Conservation (phyloP, 345 rosid species). For the Pseudoturritis turrita region DNA sequence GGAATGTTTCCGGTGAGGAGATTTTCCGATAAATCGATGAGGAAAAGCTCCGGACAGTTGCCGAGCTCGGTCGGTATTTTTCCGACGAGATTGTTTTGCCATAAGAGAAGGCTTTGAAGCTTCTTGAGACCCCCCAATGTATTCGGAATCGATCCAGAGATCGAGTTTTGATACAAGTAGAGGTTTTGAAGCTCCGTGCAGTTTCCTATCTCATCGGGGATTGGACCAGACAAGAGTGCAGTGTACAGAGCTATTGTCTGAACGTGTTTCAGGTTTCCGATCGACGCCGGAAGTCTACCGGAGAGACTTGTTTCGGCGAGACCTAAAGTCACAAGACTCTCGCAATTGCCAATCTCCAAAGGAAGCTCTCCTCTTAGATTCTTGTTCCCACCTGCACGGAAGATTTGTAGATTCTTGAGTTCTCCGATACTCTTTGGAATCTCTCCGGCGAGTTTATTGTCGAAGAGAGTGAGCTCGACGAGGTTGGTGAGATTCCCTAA, state of each 20-base stretch:
- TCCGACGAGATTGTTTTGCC: constrained; percentile 93
- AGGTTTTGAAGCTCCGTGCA: constrained; percentile 83
- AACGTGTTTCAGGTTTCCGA: constrained; percentile 63
- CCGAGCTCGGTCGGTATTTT: constrained; percentile 69
- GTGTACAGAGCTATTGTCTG: constrained; percentile 84
- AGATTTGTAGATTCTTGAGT: constrained; percentile 47
- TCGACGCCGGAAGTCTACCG: constrained; percentile 65
- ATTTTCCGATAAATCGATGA: constrained; percentile 75
- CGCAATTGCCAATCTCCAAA: constrained; percentile 85
- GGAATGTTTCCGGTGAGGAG: constrained; percentile 81
- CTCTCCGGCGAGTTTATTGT: constrained; percentile 70
- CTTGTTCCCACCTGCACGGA: constrained; percentile 90
- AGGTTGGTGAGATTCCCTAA: constrained; percentile 62
- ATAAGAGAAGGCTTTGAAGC: constrained; percentile 75
- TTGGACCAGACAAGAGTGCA: constrained; percentile 63
- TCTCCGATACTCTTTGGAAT: constrained; percentile 69
- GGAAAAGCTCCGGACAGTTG: constrained; percentile 55
- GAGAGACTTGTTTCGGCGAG: constrained; percentile 94
- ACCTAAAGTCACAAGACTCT: constrained; percentile 69
- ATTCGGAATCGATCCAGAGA: constrained; percentile 71
- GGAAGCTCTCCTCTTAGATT: constrained; percentile 86
- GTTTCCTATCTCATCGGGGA: constrained; percentile 77
- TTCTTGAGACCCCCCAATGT: constrained; percentile 61
- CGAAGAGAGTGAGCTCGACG: constrained; percentile 58
- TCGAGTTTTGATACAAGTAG: constrained; percentile 81